phyloP scores from a whole-genome alignment of 1,284 basidiomycete species.

The Cutaneotrichosporon sp. region DNA sequence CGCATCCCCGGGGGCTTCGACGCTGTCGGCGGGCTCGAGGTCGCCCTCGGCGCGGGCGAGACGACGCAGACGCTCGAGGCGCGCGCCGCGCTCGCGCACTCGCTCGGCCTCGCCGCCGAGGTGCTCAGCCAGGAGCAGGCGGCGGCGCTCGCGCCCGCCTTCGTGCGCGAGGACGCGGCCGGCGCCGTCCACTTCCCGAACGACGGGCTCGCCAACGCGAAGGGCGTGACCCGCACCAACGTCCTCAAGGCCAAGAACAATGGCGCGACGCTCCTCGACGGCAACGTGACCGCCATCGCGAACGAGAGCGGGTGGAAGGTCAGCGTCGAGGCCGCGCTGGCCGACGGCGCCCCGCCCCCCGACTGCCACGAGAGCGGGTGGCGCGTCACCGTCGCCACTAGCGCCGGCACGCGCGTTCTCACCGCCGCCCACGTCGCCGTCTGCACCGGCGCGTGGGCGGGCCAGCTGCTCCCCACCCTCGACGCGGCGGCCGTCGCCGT shows the following conservation, averaged over 20 bases:
- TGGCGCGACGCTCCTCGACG: conserved; percentile 23
- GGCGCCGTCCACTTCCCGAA: conserved; percentile 20
- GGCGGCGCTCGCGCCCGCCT: conserved; percentile 18
- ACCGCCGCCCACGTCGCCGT: conserved; percentile 22
- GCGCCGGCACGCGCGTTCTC: background rate
- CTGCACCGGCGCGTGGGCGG: conserved; percentile 37
- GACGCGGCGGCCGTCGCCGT: conserved; percentile 24
- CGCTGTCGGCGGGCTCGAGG: conserved; percentile 29
- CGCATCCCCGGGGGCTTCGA: conserved; percentile 25
- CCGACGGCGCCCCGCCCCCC: no score
- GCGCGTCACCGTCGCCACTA: background rate
- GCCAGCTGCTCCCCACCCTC: conserved; percentile 28
- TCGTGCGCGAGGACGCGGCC: conserved; percentile 16
- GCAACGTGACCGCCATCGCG: conserved; percentile 20
- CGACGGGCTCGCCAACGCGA: conserved; percentile 32
- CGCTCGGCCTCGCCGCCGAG: conserved; percentile 17
- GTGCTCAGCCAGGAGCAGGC: conserved; percentile 23
- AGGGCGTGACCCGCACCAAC: conserved; percentile 12
- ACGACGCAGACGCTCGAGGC: background rate
- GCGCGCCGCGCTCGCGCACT: conserved; percentile 17
- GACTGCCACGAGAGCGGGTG: background rate
- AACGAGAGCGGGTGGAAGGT: background rate
- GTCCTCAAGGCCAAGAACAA: conserved; percentile 16
- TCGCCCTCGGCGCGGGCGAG: conserved; percentile 8
- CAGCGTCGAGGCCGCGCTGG: background rate